phyloP scores from a whole-genome alignment of 1,284 basidiomycete genomes.

The Amylostereum chailletii region DNA sequence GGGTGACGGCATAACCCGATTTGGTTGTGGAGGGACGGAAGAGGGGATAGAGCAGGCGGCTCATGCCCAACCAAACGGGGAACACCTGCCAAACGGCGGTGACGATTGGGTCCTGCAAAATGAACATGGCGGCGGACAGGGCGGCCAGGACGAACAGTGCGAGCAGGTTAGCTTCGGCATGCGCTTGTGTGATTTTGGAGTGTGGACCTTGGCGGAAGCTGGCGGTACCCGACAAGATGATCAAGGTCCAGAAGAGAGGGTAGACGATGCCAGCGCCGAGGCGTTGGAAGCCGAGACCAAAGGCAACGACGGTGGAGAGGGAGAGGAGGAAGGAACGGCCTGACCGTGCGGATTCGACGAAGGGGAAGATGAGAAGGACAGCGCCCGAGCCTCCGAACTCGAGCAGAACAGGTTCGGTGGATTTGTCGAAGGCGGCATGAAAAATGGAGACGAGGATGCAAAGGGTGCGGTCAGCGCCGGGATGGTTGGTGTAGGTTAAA shows the following conservation, averaged over 20 bases:
- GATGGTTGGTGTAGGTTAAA: slow-evolving; percentile 23
- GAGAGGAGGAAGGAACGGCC: slow-evolving; percentile 11
- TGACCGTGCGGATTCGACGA: slow-evolving; percentile 25
- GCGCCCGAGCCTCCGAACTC: slow-evolving; percentile 19
- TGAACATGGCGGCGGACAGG: slow-evolving; percentile 27
- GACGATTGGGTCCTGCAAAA: slow-evolving; percentile 21
- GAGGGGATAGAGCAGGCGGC: slow-evolving; percentile 14
- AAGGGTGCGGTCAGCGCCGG: slow-evolving; percentile 21
- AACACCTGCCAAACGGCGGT: slow-evolving; percentile 38
- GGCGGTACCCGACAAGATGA: slow-evolving; percentile 26
- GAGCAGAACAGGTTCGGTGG: slow-evolving; percentile 19
- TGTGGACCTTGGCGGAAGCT: slow-evolving; percentile 2
- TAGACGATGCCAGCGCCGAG: slow-evolving; percentile 21
- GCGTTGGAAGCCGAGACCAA: slow-evolving; percentile 8
- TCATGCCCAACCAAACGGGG: slow-evolving; percentile 27
- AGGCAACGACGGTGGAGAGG: neutral
- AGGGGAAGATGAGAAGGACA: slow-evolving; percentile 17
- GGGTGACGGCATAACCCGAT: slow-evolving; percentile 30
- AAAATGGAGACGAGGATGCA: slow-evolving; percentile 34
- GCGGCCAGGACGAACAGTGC: slow-evolving; percentile 25
- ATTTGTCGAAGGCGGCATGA: slow-evolving; percentile 21
- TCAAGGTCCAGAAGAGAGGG: slow-evolving; percentile 33
- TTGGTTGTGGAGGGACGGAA: slow-evolving; percentile 11
- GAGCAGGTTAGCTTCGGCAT: slow-evolving; percentile 36
- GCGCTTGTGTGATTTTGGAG: slow-evolving; percentile 23